Evolutionary conservation across 352 stramenopile genomes (phyloP).

Genomic region (Phytophthora cactorum): DNA sequence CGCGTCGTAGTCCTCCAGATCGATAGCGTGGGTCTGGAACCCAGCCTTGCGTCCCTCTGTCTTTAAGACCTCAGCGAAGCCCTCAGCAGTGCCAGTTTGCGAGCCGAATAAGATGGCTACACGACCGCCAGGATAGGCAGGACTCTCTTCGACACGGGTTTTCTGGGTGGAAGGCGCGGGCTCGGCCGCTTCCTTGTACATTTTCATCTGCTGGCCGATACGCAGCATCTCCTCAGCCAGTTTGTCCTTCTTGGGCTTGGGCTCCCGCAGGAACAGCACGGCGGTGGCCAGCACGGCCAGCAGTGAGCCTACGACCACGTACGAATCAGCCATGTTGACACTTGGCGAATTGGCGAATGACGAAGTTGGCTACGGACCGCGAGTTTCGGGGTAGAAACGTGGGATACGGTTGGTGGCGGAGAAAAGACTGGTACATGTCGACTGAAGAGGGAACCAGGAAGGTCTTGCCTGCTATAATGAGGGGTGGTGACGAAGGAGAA

Average conservation of each 20-base stretch:
- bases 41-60: constrained; percentile 89
- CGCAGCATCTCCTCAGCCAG: constrained; percentile 72
- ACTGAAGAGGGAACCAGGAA: not conserved
- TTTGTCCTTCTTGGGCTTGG: constrained; percentile 67
- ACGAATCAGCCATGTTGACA: constrained; percentile 49
- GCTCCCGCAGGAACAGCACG: constrained; percentile 65
- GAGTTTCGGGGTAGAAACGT: constrained; percentile 9
- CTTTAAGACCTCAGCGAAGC: constrained; percentile 95
- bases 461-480: not conserved
- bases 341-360: constrained; percentile 25
- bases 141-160: constrained; percentile 41
- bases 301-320: constrained; percentile 71
- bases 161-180: not conserved
- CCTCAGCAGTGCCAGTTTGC: constrained; percentile 98
- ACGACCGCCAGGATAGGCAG: constrained; percentile 61
- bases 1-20: constrained; percentile 96
- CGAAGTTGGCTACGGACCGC: constrained; percentile 8
- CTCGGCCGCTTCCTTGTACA: constrained; percentile 73
- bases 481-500: not conserved
- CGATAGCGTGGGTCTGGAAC: constrained; percentile 87
- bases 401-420: constrained; percentile 7
- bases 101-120: constrained; percentile 96
- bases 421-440: constrained; percentile 3
- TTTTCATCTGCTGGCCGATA: constrained; percentile 83
- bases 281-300: constrained; percentile 68